Evolutionary conservation across 345 rosid species (phyloP).

Genomic region (Hypericum perforatum): DNA sequence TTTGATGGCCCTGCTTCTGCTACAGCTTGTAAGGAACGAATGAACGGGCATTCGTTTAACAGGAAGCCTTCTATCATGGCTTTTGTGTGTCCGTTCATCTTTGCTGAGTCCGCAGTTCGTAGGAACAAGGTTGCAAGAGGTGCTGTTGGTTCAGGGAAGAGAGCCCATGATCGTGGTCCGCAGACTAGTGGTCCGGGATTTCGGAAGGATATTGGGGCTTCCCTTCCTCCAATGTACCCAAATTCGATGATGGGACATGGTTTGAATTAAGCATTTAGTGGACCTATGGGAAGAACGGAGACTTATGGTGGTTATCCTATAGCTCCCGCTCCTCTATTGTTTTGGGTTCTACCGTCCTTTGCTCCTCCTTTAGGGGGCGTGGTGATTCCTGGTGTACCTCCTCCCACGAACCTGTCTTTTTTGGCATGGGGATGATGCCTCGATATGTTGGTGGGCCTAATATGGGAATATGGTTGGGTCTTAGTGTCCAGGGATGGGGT

Average conservation of each 20-base stretch:
- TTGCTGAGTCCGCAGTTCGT: constrained; percentile 27
- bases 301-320: constrained; percentile 44
- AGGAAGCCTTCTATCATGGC: constrained; percentile 75
- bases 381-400: constrained; percentile 73
- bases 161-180: constrained; percentile 40
- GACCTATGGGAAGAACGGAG: constrained; percentile 60
- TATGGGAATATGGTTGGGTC: constrained; percentile 77
- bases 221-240: constrained; percentile 59
- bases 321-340: constrained; percentile 56
- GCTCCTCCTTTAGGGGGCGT: constrained; percentile 56
- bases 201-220: constrained; percentile 53
- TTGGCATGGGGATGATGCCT: constrained; percentile 82
- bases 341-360: constrained; percentile 52
- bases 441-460: constrained; percentile 56
- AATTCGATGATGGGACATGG: constrained; percentile 74
- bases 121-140: constrained; percentile 8
- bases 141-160: too few species aligned
- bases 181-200: constrained; percentile 36
- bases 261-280: constrained; percentile 74
- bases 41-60: constrained; percentile 63
- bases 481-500: constrained; percentile 60
- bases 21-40: constrained; percentile 59
- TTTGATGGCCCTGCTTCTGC: constrained; percentile 62
- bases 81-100: constrained; percentile 47
- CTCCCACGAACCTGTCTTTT: constrained; percentile 72